phyloP scores from a whole-genome alignment of 1,284 basidiomycete species.

The Gymnopus androsaceus region DNA sequence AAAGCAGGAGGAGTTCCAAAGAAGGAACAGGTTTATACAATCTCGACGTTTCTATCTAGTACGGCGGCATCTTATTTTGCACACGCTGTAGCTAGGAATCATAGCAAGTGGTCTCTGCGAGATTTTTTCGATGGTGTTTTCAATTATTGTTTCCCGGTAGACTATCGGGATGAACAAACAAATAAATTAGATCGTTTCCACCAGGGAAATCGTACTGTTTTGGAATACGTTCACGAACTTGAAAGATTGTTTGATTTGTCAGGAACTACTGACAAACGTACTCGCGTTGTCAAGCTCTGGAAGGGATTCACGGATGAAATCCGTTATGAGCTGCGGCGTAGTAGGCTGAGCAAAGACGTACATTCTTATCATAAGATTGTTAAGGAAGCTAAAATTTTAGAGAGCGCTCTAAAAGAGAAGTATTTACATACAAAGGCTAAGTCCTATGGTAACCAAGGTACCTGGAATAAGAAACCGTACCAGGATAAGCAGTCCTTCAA shows the following conservation, averaged over 20 bases:
- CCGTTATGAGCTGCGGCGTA: slow-evolving; percentile 5
- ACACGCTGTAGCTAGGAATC: slow-evolving; percentile 6
- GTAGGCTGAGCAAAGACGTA: slow-evolving; percentile 4
- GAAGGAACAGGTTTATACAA: slow-evolving; percentile 2
- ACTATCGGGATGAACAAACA: slow-evolving; percentile 6
- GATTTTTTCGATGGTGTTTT: too few relatives aligned
- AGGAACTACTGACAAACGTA: slow-evolving; percentile 2
- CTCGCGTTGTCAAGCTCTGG: slow-evolving; percentile 12
- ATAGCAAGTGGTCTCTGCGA: slow-evolving; percentile 2
- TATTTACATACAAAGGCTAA: neutral
- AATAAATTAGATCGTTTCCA: neutral
- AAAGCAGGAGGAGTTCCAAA: slow-evolving; percentile 6
- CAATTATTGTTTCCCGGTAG: slow-evolving; percentile 9
- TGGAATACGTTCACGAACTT: slow-evolving; percentile 10
- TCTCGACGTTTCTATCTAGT: neutral
- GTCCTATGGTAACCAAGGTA: neutral
- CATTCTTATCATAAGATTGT: slow-evolving; percentile 4
- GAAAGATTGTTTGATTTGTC: neutral
- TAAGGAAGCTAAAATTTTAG: slow-evolving; percentile 1
- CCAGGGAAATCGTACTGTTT: neutral
- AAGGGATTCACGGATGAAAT: slow-evolving; percentile 3
- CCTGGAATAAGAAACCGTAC: too few relatives aligned
- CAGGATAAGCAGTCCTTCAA: too few relatives aligned
- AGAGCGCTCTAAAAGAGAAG: neutral
- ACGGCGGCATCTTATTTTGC: slow-evolving; percentile 5